Evolutionary conservation across 768 basidiomycete species (phyloP).

Genomic region (Tricholoma sp.): DNA sequence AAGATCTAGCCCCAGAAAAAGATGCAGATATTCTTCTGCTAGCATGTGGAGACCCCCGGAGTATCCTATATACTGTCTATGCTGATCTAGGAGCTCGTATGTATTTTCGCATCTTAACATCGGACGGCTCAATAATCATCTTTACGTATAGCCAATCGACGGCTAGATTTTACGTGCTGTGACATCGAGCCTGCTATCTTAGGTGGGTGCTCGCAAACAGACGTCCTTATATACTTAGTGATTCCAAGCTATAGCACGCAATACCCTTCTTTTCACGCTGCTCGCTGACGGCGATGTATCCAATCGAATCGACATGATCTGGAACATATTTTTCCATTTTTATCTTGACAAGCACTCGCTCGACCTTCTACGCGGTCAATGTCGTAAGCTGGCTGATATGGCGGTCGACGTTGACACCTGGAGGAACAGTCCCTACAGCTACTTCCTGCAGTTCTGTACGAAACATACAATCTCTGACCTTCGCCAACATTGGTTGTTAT

Average conservation of each 20-base stretch:
- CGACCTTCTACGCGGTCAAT: slow-evolving; percentile 19
- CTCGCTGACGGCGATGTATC: slow-evolving; percentile 18
- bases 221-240: background rate
- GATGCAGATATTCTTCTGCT: slow-evolving; percentile 36
- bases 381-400: slow-evolving; percentile 21
- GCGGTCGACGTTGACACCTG: slow-evolving; percentile 20
- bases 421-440: slow-evolving; percentile 20
- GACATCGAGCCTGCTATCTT: slow-evolving; percentile 33
- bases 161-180: slow-evolving; percentile 33
- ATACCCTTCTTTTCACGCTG: slow-evolving; percentile 31
- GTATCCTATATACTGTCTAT: slow-evolving; percentile 38
- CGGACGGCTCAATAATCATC: background rate
- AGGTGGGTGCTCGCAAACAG: slow-evolving; percentile 16
- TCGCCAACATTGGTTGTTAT: slow-evolving; percentile 24
- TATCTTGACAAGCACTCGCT: slow-evolving; percentile 22
- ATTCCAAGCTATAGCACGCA: slow-evolving; percentile 23
- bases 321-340: slow-evolving; percentile 35
- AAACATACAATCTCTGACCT: slow-evolving; percentile 25
- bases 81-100: slow-evolving; percentile 17
- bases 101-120: background rate
- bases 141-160: slow-evolving; percentile 7
- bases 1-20: slow-evolving; percentile 35
- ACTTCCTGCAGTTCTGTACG: slow-evolving; percentile 23
- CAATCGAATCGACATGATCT: slow-evolving; percentile 11
- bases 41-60: slow-evolving; percentile 46